phyloP scores from a whole-genome alignment of 768 basidiomycete species.

The Podaxis pistillaris region DNA sequence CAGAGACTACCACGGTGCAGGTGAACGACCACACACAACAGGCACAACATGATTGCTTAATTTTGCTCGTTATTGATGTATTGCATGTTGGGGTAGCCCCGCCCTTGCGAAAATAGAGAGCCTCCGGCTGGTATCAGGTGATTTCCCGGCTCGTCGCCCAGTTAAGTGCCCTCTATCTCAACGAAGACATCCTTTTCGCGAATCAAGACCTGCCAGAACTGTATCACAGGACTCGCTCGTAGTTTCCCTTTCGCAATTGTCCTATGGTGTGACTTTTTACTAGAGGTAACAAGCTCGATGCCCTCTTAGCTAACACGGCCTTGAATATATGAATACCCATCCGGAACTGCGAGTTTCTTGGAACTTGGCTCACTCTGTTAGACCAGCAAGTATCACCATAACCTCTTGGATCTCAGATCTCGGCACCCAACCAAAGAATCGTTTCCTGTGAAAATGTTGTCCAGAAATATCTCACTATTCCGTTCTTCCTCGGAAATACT shows the following conservation, averaged over 20 bases:
- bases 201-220: slow-evolving; percentile 68
- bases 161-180: slow-evolving; percentile 51
- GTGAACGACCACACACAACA: neutral
- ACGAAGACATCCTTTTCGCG: slow-evolving; percentile 62
- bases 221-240: slow-evolving; percentile 76
- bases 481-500: slow-evolving; percentile 93
- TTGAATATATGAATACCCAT: slow-evolving; percentile 70
- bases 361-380: slow-evolving; percentile 83
- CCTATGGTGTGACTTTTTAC: neutral
- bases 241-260: slow-evolving; percentile 20
- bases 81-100: slow-evolving; percentile 58
- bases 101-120: slow-evolving; percentile 69
- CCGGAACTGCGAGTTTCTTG: slow-evolving; percentile 73
- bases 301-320: slow-evolving; percentile 66
- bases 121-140: slow-evolving; percentile 14
- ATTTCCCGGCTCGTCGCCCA: neutral
- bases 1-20: neutral
- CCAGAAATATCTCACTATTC: slow-evolving; percentile 60
- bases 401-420: slow-evolving; percentile 31
- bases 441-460: slow-evolving; percentile 48
- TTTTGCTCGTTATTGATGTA: slow-evolving; percentile 40
- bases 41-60: slow-evolving; percentile 23
- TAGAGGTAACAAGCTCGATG: neutral
- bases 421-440: slow-evolving; percentile 29
- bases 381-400: slow-evolving; percentile 54